Percentiles rank a stretch among this genome's conserved stretches.
phyloP scores from a whole-genome alignment of 306 rosid genomes.

The Vigna reflexopilosa region DNA sequence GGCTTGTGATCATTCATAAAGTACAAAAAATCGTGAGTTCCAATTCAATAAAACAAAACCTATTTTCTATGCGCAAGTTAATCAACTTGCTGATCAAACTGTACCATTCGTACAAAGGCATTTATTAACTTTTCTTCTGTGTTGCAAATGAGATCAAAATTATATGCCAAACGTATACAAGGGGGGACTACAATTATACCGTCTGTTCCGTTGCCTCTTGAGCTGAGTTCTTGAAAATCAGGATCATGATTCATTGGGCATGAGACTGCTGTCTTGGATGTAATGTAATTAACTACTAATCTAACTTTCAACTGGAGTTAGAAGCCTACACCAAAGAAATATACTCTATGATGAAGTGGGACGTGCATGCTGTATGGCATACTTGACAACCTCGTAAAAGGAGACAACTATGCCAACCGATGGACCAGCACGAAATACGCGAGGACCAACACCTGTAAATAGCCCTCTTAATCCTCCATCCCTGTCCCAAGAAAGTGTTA shows the following conservation, averaged over 20 bases:
- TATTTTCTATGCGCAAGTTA: slow-evolving; percentile 1
- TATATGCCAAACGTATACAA: not conserved
- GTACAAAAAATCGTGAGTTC: slow-evolving; percentile 33
- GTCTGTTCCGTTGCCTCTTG: slow-evolving; percentile 17
- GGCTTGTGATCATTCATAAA: not conserved
- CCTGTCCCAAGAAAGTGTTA: slow-evolving; percentile 59
- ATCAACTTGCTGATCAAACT: slow-evolving; percentile 23
- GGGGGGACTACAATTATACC: not conserved
- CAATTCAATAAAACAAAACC: not conserved
- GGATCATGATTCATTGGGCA: slow-evolving; percentile 29
- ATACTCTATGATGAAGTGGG: slow-evolving; percentile 46
- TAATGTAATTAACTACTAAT: slow-evolving; percentile 27
- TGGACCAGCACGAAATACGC: slow-evolving; percentile 89
- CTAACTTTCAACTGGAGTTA: slow-evolving; percentile 28
- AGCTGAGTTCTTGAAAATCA: slow-evolving; percentile 39
- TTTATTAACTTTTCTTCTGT: not conserved
- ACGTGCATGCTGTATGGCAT: slow-evolving; percentile 58
- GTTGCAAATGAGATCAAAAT: slow-evolving; percentile 39
- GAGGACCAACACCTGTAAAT: slow-evolving; percentile 84
- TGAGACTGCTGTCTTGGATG: slow-evolving; percentile 21
- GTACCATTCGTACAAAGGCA: slow-evolving; percentile 1
- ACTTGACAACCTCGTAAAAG: slow-evolving; percentile 85
- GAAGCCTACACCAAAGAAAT: slow-evolving; percentile 26
- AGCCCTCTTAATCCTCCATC: slow-evolving; percentile 87
- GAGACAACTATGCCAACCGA: slow-evolving; percentile 95